These are phyloP conservation scores for Argentina anserina DNA, from an alignment of 306 rosid species.

Conservation along the genomic window DNA sequence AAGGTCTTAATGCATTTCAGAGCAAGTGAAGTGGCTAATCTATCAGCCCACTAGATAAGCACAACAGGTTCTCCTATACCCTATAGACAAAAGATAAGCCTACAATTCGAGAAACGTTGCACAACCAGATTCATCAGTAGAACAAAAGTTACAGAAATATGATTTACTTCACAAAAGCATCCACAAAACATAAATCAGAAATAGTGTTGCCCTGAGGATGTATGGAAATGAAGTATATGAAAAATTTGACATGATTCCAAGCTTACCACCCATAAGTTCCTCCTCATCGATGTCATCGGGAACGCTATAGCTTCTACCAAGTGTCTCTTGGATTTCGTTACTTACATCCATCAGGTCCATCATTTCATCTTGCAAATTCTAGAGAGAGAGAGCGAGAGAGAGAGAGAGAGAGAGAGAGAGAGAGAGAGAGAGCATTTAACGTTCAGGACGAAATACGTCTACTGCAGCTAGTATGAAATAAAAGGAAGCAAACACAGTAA, in stretches of 20 bases:
- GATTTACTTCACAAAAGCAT: background rate
- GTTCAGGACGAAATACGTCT: constrained; percentile 15
- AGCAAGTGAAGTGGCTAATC: background rate
- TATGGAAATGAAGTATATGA: background rate
- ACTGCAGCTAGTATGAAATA: constrained; percentile 19
- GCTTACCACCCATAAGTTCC: constrained; percentile 91
- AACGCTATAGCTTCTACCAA: constrained; percentile 95
- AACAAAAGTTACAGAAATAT: background rate
- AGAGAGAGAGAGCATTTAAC: constrained; percentile 1
- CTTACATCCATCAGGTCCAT: constrained; percentile 99
- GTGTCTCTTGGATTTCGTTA: constrained; percentile 84
- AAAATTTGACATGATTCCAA: background rate
- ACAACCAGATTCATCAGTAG: background rate
- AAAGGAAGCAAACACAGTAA: constrained; percentile 5
- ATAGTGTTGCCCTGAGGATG: background rate
- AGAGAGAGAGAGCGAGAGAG: constrained; percentile 13
- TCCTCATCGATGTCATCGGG: constrained; percentile 86
- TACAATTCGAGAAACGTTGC: background rate
- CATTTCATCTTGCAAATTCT: constrained; percentile 98
- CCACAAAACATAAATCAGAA: background rate
- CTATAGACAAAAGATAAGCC: background rate
- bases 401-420: constrained; percentile 23
- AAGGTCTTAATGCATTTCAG: background rate
- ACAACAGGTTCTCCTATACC: background rate
- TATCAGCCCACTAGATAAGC: too few relatives aligned